Evolutionary conservation across 495 filamentous ascomycete genomes (phyloP).

Genomic region (Talaromyces stipitatus): DNA sequence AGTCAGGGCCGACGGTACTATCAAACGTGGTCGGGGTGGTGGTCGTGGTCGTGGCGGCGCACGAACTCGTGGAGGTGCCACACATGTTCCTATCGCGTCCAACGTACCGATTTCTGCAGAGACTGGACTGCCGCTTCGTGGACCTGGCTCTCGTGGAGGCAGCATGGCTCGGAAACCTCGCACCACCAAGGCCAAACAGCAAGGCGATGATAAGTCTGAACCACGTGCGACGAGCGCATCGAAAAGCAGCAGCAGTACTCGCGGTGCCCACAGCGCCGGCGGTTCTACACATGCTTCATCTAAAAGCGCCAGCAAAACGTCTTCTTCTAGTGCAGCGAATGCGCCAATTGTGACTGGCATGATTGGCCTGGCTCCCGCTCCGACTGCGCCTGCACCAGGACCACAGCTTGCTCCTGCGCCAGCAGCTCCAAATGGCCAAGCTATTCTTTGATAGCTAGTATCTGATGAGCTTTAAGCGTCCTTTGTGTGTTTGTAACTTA

Average conservation of each 20-base stretch:
- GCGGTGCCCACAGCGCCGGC: slow-evolving; percentile 24
- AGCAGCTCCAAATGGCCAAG: not conserved
- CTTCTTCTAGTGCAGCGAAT: not conserved
- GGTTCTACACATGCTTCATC: slow-evolving; percentile 20
- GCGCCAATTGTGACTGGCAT: slow-evolving; percentile 11
- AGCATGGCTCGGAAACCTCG: slow-evolving; percentile 69
- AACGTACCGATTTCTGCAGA: slow-evolving; percentile 37
- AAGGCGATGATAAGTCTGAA: slow-evolving; percentile 52
- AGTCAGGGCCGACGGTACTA: slow-evolving; percentile 62
- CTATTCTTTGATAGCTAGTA: not conserved
- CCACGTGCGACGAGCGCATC: slow-evolving; percentile 5
- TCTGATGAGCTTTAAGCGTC: too few species aligned
- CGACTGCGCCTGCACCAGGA: slow-evolving; percentile 18
- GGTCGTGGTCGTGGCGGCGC: slow-evolving; percentile 52
- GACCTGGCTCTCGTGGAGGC: slow-evolving; percentile 71
- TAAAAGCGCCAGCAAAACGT: not conserved
- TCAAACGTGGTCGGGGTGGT: slow-evolving; percentile 69
- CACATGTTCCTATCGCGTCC: slow-evolving; percentile 32
- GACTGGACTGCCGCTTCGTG: slow-evolving; percentile 48
- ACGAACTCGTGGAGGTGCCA: slow-evolving; percentile 27
- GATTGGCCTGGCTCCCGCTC: slow-evolving; percentile 21
- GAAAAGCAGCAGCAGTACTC: slow-evolving; percentile 16
- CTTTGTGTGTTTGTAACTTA: not conserved
- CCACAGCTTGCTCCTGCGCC: slow-evolving; percentile 16
- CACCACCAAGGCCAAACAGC: slow-evolving; percentile 64